These are phyloP conservation scores for Acer yangbiense DNA, from an alignment of 345 rosid genomes.

Conservation along the genomic window DNA sequence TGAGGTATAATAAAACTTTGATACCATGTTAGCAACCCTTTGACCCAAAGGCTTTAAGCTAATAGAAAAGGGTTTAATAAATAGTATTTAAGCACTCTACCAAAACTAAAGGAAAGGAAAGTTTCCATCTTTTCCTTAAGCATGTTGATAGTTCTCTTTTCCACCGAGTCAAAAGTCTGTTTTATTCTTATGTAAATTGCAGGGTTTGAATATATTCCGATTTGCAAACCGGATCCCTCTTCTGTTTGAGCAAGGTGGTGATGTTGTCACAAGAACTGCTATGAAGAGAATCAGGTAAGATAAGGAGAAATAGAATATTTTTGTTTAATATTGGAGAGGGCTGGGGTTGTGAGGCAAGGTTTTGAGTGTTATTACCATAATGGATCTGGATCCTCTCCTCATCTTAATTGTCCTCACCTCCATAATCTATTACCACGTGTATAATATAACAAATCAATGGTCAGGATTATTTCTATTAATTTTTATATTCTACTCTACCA, in stretches of 20 bases:
- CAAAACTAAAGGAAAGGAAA: neutral
- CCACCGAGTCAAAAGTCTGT: neutral
- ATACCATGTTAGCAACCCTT: no score
- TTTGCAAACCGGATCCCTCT: slow-evolving; percentile 97
- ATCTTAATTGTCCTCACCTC: no score
- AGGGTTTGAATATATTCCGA: slow-evolving; percentile 92
- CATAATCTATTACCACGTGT: no score
- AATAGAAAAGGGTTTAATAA: no score
- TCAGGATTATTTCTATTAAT: no score
- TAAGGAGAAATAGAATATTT: neutral
- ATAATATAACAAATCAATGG: no score
- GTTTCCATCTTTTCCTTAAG: neutral
- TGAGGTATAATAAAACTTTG: no score
- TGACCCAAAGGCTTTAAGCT: no score
- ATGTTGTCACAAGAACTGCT: slow-evolving; percentile 94
- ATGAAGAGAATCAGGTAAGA: slow-evolving; percentile 89
- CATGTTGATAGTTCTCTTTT: neutral
- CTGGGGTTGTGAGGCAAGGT: slow-evolving; percentile 3
- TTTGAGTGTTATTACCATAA: neutral
- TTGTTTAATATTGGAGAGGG: neutral
- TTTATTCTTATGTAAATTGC: slow-evolving; percentile 23
- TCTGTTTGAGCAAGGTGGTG: slow-evolving; percentile 98
- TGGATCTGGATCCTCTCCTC: neutral
- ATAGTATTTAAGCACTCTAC: no score
- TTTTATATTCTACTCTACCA: no score